phyloP scores from a whole-genome alignment of 169 alveolate genomes.

The Plasmodium inui region DNA sequence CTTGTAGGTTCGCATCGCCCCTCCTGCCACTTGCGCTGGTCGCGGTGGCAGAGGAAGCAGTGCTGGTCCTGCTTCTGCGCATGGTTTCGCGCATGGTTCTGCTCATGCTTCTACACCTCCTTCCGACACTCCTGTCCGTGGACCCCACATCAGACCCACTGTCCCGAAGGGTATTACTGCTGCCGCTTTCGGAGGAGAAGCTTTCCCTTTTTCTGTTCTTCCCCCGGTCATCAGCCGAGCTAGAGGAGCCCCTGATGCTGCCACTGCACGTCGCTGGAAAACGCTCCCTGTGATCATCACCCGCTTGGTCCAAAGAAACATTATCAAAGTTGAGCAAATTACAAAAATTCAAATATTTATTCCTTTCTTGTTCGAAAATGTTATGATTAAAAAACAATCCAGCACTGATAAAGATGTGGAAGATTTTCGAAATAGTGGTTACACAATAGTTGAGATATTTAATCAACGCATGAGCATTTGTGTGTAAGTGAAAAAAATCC shows the following conservation, averaged over 20 bases:
- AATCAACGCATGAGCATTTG: conserved; percentile 43
- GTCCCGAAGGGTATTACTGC: neutral
- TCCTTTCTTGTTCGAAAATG: conserved; percentile 20
- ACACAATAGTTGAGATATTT: conserved; percentile 52
- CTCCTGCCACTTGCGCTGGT: neutral
- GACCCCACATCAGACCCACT: neutral
- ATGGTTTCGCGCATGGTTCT: neutral
- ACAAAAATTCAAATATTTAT: conserved; percentile 64
- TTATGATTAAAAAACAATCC: conserved; percentile 60
- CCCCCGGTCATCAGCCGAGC: neutral
- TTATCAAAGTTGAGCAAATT: conserved; percentile 32
- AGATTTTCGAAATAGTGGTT: conserved; percentile 15
- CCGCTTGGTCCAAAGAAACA: neutral
- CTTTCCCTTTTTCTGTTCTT: neutral
- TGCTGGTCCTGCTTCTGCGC: neutral
- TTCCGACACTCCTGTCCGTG: neutral
- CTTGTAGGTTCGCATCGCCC: neutral
- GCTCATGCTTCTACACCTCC: neutral
- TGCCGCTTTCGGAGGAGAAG: neutral
- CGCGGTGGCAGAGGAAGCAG: neutral
- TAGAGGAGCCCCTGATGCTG: neutral
- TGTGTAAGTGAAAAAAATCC: conserved; percentile 7
- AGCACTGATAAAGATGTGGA: conserved; percentile 31
- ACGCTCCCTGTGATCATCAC: neutral
- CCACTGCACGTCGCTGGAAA: neutral